Base-by-base conservation (phyloP, 108 stramenopile species). In the Seminavis robusta region DNA sequence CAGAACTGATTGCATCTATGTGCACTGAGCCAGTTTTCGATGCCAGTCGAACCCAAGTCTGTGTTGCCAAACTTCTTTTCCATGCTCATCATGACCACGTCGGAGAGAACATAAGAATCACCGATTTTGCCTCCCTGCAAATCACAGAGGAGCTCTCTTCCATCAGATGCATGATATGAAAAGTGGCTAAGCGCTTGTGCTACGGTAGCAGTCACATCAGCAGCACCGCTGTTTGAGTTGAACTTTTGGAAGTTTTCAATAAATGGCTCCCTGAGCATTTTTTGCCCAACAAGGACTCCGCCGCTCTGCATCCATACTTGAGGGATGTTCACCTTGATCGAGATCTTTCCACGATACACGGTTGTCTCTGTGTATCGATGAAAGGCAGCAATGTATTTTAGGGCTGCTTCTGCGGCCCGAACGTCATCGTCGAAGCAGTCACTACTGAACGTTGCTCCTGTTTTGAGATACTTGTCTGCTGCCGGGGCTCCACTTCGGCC, bases 221-320 rank as follows among this genome's bases (percentile, higher is more conserved):
- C 34, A 65, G 70, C 71, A 10, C 74, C 79, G 39, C 49, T 55
- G 37, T 80, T 80, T 4, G 62, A 67, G 46, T 80, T 80, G 67
- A 80, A 76, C 41, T 80, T 80, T 56, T 76, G 58, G 29, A 64
- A 80, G 40, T 76, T n/a, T n/a, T n/a, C n/a, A n/a, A n/a, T n/a
- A n/a, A n/a, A n/a, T n/a, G n/a, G n/a, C n/a, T n/a, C n/a, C n/a
- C n/a, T n/a, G n/a, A n/a, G n/a, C n/a, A n/a, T n/a, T n/a, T n/a
- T n/a, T n/a, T n/a, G n/a, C n/a, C n/a, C n/a, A n/a, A n/a, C n/a
- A n/a, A n/a, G n/a, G n/a, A n/a, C n/a, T n/a, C n/a, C n/a, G n/a
- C n/a, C n/a, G n/a, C n/a, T n/a, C n/a, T n/a, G n/a, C n/a, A n/a
- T n/a, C n/a, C n/a, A n/a, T n/a, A n/a, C n/a, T n/a, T n/a, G n/a